phyloP scores from a whole-genome alignment of 176 grass and related monocot genomes.

The Eleusine coracana region DNA sequence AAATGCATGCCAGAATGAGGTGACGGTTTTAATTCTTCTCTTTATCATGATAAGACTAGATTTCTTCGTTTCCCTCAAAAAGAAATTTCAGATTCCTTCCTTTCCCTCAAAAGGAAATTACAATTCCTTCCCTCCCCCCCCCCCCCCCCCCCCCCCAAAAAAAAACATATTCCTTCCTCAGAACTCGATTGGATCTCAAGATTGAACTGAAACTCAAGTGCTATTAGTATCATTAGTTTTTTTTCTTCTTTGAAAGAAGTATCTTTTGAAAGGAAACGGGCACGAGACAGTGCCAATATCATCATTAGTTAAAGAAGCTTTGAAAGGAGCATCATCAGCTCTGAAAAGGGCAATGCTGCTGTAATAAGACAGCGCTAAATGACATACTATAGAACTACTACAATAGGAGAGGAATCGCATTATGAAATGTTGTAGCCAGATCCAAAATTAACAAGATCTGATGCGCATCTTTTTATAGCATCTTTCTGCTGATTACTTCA shows the following conservation, averaged over 20 bases:
- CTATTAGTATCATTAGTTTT: not conserved
- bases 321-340: not conserved
- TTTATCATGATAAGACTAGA: not conserved
- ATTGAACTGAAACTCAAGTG: too few relatives aligned
- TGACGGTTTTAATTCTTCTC: not conserved
- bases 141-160: too few relatives aligned
- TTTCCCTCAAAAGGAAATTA: too few relatives aligned
- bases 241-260: not conserved
- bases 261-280: too few relatives aligned
- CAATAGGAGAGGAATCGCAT: not conserved
- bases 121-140: too few relatives aligned
- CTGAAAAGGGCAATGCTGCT: not conserved
- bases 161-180: too few relatives aligned
- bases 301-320: too few relatives aligned
- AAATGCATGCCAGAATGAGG: not conserved
- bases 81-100: too few relatives aligned
- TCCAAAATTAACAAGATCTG: not conserved
- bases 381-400: not conserved
- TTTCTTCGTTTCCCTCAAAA: not conserved
- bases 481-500: not conserved
- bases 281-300: too few relatives aligned
- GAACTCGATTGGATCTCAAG: too few relatives aligned
- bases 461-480: slow-evolving; percentile 7
- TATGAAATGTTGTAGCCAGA: not conserved
- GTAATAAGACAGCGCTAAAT: not conserved